These are phyloP conservation scores for Suillus alpinus DNA, from an alignment of 768 basidiomycete genomes.

Conservation along the genomic window DNA sequence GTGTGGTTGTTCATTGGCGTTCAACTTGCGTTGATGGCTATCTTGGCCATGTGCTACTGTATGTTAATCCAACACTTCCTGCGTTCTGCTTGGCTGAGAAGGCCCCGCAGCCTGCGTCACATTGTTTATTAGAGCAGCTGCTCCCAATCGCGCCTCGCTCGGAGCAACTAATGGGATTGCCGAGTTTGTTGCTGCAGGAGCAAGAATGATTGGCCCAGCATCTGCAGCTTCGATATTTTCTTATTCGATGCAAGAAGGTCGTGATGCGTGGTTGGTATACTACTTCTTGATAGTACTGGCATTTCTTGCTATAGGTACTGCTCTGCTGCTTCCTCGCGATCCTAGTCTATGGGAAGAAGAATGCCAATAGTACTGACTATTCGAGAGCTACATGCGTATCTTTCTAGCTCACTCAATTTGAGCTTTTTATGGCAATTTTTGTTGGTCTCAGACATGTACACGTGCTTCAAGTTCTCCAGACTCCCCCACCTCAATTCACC, in stretches of 20 bases:
- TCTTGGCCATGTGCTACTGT: neutral
- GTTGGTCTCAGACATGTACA: no score
- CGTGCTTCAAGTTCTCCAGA: no score
- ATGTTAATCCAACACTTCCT: neutral
- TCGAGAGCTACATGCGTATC: no score
- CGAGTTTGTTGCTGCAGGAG: neutral
- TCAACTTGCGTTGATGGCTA: constrained; percentile 37
- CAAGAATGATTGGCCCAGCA: neutral
- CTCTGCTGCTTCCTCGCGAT: neutral
- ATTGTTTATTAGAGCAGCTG: neutral
- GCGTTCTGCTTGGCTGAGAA: neutral
- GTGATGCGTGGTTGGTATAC: neutral
- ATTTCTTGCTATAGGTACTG: neutral
- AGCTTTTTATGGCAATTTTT: no score
- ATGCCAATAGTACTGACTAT: neutral
- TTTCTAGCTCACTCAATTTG: no score
- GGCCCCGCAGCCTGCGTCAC: neutral
- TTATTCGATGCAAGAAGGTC: neutral
- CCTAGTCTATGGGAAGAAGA: neutral
- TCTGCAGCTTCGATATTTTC: neutral
- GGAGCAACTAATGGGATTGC: neutral
- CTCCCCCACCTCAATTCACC: no score
- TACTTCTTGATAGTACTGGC: neutral
- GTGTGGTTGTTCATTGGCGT: constrained; percentile 51
- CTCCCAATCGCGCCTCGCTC: neutral